These are phyloP conservation scores for Lasiosphaeria hispida DNA, from an alignment of 495 filamentous ascomycete species.

Conservation along the genomic window DNA sequence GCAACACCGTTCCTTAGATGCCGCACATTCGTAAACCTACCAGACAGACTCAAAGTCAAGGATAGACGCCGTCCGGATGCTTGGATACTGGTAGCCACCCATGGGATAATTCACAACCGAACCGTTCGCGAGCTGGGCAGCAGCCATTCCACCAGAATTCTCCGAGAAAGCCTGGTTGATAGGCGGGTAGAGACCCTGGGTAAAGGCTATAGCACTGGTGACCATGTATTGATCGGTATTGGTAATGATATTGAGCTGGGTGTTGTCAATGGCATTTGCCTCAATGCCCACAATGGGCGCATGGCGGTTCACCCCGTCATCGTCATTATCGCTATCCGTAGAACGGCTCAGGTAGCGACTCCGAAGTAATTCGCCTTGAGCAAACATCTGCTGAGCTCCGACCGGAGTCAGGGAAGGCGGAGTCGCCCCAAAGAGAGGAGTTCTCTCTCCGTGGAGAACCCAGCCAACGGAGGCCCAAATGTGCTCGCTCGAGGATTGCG, in stretches of 20 bases:
- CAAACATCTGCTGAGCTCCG: conserved; percentile 40
- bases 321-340: conserved; percentile 14
- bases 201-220: conserved; percentile 37
- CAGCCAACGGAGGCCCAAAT: conserved; percentile 46
- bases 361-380: conserved; percentile 36
- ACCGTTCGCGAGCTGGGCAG: conserved; percentile 31
- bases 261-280: conserved; percentile 37
- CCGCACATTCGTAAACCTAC: conserved; percentile 21
- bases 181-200: conserved; percentile 47
- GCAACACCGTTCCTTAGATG: neutral
- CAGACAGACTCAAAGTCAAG: conserved; percentile 36
- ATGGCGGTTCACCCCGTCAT: conserved; percentile 22
- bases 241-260: conserved; percentile 35
- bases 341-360: conserved; percentile 32
- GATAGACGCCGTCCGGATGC: conserved; percentile 27
- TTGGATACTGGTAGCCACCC: conserved; percentile 44
- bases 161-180: conserved; percentile 24
- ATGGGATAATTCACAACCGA: conserved; percentile 36
- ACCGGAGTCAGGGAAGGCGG: conserved; percentile 35
- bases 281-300: conserved; percentile 35
- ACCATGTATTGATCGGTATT: conserved; percentile 33
- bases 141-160: conserved; percentile 30
- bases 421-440: conserved; percentile 21
- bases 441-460: conserved; percentile 43
- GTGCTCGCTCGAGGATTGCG: conserved; percentile 32